Evolutionary conservation across 78 protist genomes (phyloP).

Genomic region (Dictyostelium brefeldianum): DNA sequence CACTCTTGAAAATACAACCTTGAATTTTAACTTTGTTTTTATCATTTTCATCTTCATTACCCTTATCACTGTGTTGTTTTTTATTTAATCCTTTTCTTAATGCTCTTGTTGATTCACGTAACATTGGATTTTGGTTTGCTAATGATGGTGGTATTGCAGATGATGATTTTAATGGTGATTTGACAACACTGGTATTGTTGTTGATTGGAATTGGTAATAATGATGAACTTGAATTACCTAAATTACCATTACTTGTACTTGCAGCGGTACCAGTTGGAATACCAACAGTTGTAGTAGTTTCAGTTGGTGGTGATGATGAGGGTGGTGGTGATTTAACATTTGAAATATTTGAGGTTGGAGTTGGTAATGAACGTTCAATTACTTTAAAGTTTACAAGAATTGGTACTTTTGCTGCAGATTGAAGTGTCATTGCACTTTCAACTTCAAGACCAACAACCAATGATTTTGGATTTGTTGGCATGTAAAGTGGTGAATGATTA

Average conservation of each 20-base stretch:
- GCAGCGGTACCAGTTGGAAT: background rate
- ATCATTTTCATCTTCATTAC: background rate
- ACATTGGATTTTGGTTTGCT: background rate
- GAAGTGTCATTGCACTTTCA: slow-evolving; percentile 76
- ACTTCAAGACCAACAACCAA: slow-evolving; percentile 66
- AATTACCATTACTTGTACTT: background rate
- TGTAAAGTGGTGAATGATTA: slow-evolving; percentile 67
- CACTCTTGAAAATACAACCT: slow-evolving; percentile 85
- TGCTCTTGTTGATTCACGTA: slow-evolving; percentile 9
- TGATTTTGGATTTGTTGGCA: slow-evolving; percentile 89
- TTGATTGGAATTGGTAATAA: background rate
- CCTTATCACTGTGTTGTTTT: background rate
- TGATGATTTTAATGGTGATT: slow-evolving; percentile 12
- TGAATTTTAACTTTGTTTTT: slow-evolving; percentile 28
- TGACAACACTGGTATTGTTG: background rate
- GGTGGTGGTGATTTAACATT: slow-evolving; percentile 71
- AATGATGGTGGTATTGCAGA: background rate
- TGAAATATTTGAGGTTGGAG: background rate
- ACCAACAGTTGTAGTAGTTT: slow-evolving; percentile 7
- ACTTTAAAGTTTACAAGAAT: slow-evolving; percentile 82
- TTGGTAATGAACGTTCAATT: slow-evolving; percentile 15
- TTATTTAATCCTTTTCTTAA: slow-evolving; percentile 7
- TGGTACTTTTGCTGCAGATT: slow-evolving; percentile 88
- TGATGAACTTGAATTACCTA: background rate
- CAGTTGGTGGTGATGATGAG: slow-evolving; percentile 43